Evolutionary conservation across 805 yeast species (phyloP).

Genomic region (Zygosaccharomyces rouxii): DNA sequence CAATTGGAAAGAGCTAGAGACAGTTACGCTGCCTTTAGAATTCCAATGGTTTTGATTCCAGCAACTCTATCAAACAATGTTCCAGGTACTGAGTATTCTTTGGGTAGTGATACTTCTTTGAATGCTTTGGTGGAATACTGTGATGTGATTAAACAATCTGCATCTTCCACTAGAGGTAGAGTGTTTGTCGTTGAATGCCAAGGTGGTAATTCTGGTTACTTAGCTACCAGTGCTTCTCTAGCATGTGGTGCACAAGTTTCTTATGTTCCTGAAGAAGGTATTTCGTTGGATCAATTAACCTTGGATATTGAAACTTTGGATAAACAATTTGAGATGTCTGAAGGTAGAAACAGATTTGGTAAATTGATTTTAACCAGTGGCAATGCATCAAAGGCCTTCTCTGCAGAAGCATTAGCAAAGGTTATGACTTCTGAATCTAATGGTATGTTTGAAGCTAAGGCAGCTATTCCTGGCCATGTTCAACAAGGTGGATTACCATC

Average conservation of each 20-base stretch:
- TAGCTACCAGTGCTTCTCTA: conserved; percentile 64
- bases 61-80: conserved; percentile 78
- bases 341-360: conserved; percentile 66
- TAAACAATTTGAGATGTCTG: conserved; percentile 53
- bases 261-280: conserved; percentile 71
- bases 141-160: conserved; percentile 75
- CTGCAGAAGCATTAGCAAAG: conserved; percentile 66
- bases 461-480: conserved; percentile 83
- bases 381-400: conserved; percentile 65
- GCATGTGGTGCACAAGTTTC: conserved; percentile 71
- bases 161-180: conserved; percentile 72
- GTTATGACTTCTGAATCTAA: conserved; percentile 57
- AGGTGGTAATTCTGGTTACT: conserved; percentile 80
- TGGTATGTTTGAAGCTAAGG: conserved; percentile 67
- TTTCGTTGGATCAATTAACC: conserved; percentile 54
- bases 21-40: conserved; percentile 64
- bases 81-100: conserved; percentile 76
- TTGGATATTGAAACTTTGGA: conserved; percentile 60
- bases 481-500: conserved; percentile 81
- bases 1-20: conserved; percentile 58
- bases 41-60: conserved; percentile 74
- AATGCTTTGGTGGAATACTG: conserved; percentile 67
- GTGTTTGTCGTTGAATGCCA: conserved; percentile 79
- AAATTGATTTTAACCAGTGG: conserved; percentile 64
- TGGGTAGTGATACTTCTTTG: conserved; percentile 73